Conservation (phyloP, 352 stramenopile species). For the Phytophthora litchii region DNA sequence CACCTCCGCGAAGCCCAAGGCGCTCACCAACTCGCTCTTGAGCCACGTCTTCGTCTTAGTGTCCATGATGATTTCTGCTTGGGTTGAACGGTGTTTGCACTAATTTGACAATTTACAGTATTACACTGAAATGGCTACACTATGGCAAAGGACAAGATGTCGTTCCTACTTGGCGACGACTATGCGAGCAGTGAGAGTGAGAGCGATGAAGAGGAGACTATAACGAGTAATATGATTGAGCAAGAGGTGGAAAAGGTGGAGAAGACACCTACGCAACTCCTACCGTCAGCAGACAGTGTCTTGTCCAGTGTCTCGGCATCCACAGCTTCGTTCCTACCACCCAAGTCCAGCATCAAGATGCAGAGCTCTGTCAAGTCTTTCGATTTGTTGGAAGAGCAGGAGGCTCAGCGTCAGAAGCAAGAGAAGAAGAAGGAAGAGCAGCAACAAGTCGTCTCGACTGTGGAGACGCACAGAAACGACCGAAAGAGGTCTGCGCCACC, state of each 20-base stretch:
- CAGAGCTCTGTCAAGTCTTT: slow-evolving; percentile 32
- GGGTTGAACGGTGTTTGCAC: slow-evolving; percentile 5
- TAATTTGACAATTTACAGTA: neutral
- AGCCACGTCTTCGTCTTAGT: slow-evolving; percentile 52
- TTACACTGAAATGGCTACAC: slow-evolving; percentile 22
- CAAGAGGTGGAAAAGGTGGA: neutral
- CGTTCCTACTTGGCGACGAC: slow-evolving; percentile 53
- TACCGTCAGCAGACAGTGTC: slow-evolving; percentile 53
- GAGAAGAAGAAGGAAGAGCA: slow-evolving; percentile 13
- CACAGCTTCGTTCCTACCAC: slow-evolving; percentile 48
- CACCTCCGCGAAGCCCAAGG: slow-evolving; percentile 74
- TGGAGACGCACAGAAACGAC: slow-evolving; percentile 7
- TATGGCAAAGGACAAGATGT: slow-evolving; percentile 32
- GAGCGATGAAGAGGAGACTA: slow-evolving; percentile 32
- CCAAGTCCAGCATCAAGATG: slow-evolving; percentile 19
- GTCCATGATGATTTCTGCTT: slow-evolving; percentile 30
- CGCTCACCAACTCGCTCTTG: slow-evolving; percentile 58
- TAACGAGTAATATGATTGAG: neutral
- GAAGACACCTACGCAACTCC: slow-evolving; percentile 2
- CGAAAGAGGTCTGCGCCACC: slow-evolving; percentile 21
- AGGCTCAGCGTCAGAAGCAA: slow-evolving; percentile 18
- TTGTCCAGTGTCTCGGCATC: slow-evolving; percentile 41
- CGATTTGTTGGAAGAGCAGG: slow-evolving; percentile 38
- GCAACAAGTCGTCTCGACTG: neutral
- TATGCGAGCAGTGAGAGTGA: slow-evolving; percentile 50